Evolutionary conservation across 225 moss, liverwort and hornwort genomes (phyloP), one percentile per base, ranked within the genome.

Genomic region (Pleurozium schreberi): DNA sequence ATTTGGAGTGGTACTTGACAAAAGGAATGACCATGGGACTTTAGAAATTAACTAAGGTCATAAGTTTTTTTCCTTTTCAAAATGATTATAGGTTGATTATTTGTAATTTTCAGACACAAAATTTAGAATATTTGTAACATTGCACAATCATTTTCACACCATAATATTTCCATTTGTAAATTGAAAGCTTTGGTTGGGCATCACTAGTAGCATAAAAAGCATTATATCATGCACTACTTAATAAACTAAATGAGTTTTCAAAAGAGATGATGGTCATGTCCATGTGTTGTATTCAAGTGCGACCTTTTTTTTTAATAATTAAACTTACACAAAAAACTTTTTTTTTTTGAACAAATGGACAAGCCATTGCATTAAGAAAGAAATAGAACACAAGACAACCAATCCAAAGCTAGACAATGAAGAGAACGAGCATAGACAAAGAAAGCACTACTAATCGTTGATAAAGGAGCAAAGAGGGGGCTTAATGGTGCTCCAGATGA

Each of bases 11-110:
- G 0, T 45, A 45, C 18, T 28, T 45, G 71, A 10, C 4, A 3
- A 1, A 69, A 33, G 10, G 17, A 45, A 17, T 3, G 28, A 10
- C 17, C 28, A 28, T 28, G 2, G 14, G 18, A 45, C 28, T 28
- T 9, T 0, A 45, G 0, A 0, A 0, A 10, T 14, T 10, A 0
- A 10, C 8, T 10, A 43, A 27, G 9, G 9, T 9, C 3, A 9
- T 43, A 5, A 5, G 3, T 9, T 8, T 43, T 27, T 14, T 27
- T 16, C 11, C 14, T 70, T 71, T 40, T 8, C 27, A 27, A 43
- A 43, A 9, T 42, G 15, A 70, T 43, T 26, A 16, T 43, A 27
- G 15, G 8, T 43, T 27, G 5, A 27, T 26, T 70, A 70, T 26
- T 70, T 70, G 42, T 5, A 42, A 69, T 66, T 68, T 68, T 13